Evolutionary conservation across 139 green algal species (phyloP).

Genomic region (Nannochloris sp.): DNA sequence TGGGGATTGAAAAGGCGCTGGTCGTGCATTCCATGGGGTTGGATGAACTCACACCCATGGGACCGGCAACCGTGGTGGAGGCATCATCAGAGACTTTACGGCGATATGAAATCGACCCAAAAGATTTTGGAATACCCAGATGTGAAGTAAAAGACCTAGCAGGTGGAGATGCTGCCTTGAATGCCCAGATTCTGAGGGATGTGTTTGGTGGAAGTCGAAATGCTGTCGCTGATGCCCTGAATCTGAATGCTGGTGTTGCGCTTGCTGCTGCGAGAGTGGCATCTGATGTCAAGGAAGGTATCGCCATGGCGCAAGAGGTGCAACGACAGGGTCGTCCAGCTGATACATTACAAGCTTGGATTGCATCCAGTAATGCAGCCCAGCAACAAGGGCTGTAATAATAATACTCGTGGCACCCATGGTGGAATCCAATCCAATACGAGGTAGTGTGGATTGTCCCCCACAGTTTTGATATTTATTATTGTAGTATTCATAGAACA

Average conservation of each 20-base stretch:
- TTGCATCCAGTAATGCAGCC: constrained; percentile 28
- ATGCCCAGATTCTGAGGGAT: constrained; percentile 81
- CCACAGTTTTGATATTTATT: too few relatives aligned
- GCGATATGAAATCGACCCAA: constrained; percentile 55
- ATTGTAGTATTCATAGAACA: too few relatives aligned
- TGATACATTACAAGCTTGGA: constrained; percentile 42
- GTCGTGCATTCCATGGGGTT: constrained; percentile 92
- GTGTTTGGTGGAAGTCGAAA: constrained; percentile 76
- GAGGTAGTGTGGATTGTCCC: too few relatives aligned
- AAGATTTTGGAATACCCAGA: constrained; percentile 78
- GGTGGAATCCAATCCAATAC: too few relatives aligned
- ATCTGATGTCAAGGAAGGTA: constrained; percentile 59
- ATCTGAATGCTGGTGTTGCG: constrained; percentile 84
- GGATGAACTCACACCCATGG: constrained; percentile 97
- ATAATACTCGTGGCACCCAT: too few relatives aligned
- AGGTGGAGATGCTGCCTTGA: constrained; percentile 79
- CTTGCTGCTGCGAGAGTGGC: constrained; percentile 71
- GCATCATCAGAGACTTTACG: constrained; percentile 38
- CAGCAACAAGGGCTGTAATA: constrained; percentile 9
- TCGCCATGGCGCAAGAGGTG: constrained; percentile 70
- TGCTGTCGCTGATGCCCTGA: constrained; percentile 85
- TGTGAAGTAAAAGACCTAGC: constrained; percentile 85
- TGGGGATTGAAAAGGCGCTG: constrained; percentile 80
- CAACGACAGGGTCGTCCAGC: constrained; percentile 41
- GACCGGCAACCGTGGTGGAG: constrained; percentile 82